Base-by-base conservation (phyloP, 345 rosid genomes). In the Limnanthes douglasii region DNA sequence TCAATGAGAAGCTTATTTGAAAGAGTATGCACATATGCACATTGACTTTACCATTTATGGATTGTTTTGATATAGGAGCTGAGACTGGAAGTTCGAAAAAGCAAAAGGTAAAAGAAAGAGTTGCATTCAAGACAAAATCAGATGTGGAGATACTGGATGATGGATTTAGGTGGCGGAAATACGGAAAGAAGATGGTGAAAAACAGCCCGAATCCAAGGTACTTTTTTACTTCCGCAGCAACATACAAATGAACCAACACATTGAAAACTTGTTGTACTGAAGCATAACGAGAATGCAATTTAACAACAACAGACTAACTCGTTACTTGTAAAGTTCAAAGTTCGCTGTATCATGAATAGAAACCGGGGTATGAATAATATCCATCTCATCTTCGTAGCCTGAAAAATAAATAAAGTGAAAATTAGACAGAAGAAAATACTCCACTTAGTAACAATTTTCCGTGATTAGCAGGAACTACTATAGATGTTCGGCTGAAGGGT, bases 171-270 rank as follows among this genome's bases (percentile, higher is more conserved):
- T 90, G 98, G 98, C 73, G 95, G 53, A 90, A 90, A 49, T 90
- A 90, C 39, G 98, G 98, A 18, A 90, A 84, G 77, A 90, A 90
- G 62, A 78, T 72, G 92, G 96, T 90, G 20, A 90, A 84, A 59
- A 70, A 80, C 65, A 84, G 85, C 53, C 81, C 94, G 2, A 62
- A 90, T 37, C 98, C 95, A 5, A 90, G 98, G 97, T 88, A 61
- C 11, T 11, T 18, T 9, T 4, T 13, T 21, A 7, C 17, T 20
- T 32, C 41, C n/a, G n/a, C n/a, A n/a, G n/a, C n/a, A n/a, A n/a
- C n/a, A n/a, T n/a, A n/a, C n/a, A n/a, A n/a, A n/a, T n/a, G n/a
- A n/a, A n/a, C n/a, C n/a, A n/a, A n/a, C n/a, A n/a, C n/a, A n/a
- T n/a, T n/a, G n/a, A n/a, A n/a, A n/a, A n/a, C n/a, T n/a, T n/a